phyloP scores from a whole-genome alignment of 2,329 filamentous ascomycete species.

The Fusarium sp. region DNA sequence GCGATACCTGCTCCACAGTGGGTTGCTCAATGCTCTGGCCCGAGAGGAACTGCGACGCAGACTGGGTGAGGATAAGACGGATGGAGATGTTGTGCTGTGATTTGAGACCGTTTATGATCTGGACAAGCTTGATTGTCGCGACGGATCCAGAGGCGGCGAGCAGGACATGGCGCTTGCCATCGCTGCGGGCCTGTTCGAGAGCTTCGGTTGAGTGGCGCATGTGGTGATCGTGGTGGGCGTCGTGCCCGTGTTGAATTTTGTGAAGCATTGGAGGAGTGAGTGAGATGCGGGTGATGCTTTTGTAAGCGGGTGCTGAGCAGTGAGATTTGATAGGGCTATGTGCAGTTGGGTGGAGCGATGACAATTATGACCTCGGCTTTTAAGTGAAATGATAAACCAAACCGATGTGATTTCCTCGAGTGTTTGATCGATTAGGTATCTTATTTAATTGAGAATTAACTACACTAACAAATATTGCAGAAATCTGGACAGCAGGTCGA shows the following conservation, averaged over 20 bases:
- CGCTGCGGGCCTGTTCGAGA: constrained; percentile 52
- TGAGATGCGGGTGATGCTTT: constrained; percentile 1
- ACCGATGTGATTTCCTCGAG: fast-evolving
- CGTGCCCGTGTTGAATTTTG: constrained; percentile 38
- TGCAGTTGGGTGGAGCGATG: constrained; percentile 17
- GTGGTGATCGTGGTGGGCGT: constrained; percentile 42
- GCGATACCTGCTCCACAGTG: constrained; percentile 67
- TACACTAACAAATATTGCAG: fast-evolving
- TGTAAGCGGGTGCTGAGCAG: constrained; percentile 21
- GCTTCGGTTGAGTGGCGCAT: constrained; percentile 49
- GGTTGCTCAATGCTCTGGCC: constrained; percentile 86
- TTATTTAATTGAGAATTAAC: no score
- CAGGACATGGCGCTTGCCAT: constrained; percentile 59
- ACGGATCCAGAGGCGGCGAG: constrained; percentile 69
- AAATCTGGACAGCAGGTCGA: background rate
- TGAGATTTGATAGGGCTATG: constrained; percentile 21
- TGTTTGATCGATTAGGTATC: fast-evolving
- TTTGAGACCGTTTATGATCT: constrained; percentile 72
- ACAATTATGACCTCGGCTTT: background rate
- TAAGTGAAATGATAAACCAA: background rate
- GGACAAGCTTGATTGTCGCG: constrained; percentile 87
- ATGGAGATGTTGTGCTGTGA: constrained; percentile 74
- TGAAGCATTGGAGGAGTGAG: constrained; percentile 42
- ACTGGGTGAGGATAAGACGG: constrained; percentile 83
- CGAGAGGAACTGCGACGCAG: constrained; percentile 80